phyloP scores from a whole-genome alignment of 2,329 filamentous ascomycete genomes.

The Colletotrichum siamense region DNA sequence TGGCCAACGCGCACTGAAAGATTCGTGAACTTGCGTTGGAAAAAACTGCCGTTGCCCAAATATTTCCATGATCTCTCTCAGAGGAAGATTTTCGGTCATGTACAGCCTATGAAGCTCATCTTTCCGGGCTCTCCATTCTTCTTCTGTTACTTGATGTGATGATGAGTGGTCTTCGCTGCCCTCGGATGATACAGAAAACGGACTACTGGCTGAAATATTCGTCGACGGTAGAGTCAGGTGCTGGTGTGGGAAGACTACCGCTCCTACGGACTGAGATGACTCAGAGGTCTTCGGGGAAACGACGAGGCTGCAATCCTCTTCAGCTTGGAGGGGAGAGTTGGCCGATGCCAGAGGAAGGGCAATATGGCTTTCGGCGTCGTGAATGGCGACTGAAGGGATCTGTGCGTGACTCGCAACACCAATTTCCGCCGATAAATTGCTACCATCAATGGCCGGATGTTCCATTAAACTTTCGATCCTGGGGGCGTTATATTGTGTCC shows the following conservation, averaged over 20 bases:
- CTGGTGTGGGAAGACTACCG: neutral
- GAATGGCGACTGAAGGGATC: neutral
- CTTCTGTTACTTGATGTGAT: neutral
- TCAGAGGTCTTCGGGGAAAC: neutral
- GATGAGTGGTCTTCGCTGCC: neutral
- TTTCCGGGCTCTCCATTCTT: neutral
- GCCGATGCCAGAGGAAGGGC: neutral
- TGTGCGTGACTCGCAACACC: neutral
- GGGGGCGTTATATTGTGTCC: rapidly evolving
- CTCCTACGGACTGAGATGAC: neutral
- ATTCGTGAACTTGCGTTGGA: neutral
- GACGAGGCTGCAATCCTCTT: neutral
- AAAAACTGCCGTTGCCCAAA: neutral
- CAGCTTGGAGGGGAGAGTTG: neutral
- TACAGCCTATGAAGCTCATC: neutral
- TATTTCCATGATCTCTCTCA: neutral
- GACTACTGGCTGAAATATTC: neutral
- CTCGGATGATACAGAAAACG: neutral
- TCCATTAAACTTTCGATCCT: neutral
- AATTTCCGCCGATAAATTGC: neutral
- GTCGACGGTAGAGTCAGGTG: neutral
- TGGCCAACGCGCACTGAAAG: neutral
- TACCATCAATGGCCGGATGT: neutral
- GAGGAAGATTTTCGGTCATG: neutral
- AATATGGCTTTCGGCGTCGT: neutral